Evolutionary conservation across 2,329 filamentous ascomycete genomes (phyloP).

Genomic region (Paraphoma chrysanthemicola): DNA sequence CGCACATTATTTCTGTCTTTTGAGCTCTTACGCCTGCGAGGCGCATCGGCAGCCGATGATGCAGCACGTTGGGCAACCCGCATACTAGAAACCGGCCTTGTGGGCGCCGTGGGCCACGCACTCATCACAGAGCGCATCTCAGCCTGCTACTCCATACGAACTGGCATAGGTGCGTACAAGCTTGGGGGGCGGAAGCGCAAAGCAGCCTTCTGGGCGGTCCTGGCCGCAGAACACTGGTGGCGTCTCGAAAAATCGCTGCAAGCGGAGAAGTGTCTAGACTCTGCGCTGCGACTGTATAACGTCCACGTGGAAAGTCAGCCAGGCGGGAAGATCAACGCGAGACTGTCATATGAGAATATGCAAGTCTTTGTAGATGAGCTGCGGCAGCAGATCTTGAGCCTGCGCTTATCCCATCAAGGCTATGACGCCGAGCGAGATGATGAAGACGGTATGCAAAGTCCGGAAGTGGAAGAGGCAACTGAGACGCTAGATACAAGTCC

Average conservation of each 20-base stretch:
- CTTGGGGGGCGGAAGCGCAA: conserved; percentile 81
- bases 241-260: conserved; percentile 77
- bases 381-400: conserved; percentile 65
- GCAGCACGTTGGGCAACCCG: conserved; percentile 84
- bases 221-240: conserved; percentile 86
- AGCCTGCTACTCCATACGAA: conserved; percentile 79
- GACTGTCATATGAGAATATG: conserved; percentile 61
- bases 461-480: conserved; percentile 45
- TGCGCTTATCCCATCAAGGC: conserved; percentile 48
- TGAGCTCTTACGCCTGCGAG: conserved; percentile 82
- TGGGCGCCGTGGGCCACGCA: conserved; percentile 78
- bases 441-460: conserved; percentile 17
- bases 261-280: conserved; percentile 77
- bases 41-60: conserved; percentile 81
- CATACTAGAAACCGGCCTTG: conserved; percentile 75
- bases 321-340: conserved; percentile 9
- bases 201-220: conserved; percentile 85
- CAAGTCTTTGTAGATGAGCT: conserved; percentile 71
- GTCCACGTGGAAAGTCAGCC: conserved; percentile 38
- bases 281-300: conserved; percentile 65
- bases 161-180: conserved; percentile 68
- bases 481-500: conserved; percentile 46
- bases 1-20: conserved; percentile 78
- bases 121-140: conserved; percentile 86
- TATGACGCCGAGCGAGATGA: conserved; percentile 48